Conservation (phyloP, 768 basidiomycete species). For the Hypsizygus marmoreus region DNA sequence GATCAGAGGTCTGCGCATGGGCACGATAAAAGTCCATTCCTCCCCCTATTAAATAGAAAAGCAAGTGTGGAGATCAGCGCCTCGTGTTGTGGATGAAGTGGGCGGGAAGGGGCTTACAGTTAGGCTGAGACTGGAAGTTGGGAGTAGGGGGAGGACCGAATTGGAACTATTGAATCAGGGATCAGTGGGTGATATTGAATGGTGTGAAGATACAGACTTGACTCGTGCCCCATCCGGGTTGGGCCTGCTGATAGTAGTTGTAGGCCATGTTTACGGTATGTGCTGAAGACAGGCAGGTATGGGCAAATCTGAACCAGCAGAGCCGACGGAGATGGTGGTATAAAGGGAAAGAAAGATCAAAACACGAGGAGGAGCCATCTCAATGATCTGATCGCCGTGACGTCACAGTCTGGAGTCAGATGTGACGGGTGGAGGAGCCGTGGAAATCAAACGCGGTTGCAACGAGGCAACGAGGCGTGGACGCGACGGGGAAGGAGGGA, state of each 20-base stretch:
- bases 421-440: too few species aligned
- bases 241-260: slow-evolving; percentile 42
- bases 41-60: slow-evolving; percentile 46
- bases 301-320: slow-evolving; percentile 8
- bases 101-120: slow-evolving; percentile 42
- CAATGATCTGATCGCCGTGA: too few species aligned
- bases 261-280: slow-evolving; percentile 45
- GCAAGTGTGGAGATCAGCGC: slow-evolving; percentile 13
- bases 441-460: too few species aligned
- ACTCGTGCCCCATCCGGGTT: slow-evolving; percentile 53
- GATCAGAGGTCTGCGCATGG: slow-evolving; percentile 56
- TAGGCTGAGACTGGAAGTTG: slow-evolving; percentile 49
- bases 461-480: neutral
- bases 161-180: slow-evolving; percentile 34
- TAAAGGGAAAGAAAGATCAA: slow-evolving; percentile 3
- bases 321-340: slow-evolving; percentile 5
- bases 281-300: slow-evolving; percentile 6
- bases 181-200: slow-evolving; percentile 6
- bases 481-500: slow-evolving; percentile 5
- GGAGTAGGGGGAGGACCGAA: slow-evolving; percentile 44
- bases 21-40: slow-evolving; percentile 66
- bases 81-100: slow-evolving; percentile 18
- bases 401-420: slow-evolving; percentile 1
- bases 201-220: slow-evolving; percentile 28
- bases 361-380: neutral